A percentile compares a stretch with the other conserved stretches of the same genome.
phyloP scores from a whole-genome alignment of 768 basidiomycete genomes.

The Lentinula guzmanii region DNA sequence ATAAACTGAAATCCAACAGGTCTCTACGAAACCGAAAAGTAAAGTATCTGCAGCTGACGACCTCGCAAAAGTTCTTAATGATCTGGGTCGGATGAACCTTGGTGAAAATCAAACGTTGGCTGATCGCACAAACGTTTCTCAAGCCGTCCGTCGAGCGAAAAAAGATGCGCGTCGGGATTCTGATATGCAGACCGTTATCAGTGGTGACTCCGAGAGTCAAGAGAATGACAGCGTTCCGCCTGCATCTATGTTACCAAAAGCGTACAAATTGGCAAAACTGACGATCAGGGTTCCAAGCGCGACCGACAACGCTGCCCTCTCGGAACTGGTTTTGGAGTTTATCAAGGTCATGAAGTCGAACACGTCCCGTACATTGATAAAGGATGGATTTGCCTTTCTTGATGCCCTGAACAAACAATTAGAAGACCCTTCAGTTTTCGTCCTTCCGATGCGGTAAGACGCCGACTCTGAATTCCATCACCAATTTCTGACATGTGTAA shows the following conservation, averaged over 20 bases:
- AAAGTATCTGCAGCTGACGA: conserved; percentile 35
- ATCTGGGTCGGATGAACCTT: conserved; percentile 54
- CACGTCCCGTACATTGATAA: conserved; percentile 60
- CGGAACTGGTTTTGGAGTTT: conserved; percentile 53
- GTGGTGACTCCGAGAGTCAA: conserved; percentile 24
- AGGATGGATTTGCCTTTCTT: conserved; percentile 65
- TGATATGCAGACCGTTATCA: conserved; percentile 35
- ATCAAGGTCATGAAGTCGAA: conserved; percentile 56
- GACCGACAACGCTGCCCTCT: conserved; percentile 49
- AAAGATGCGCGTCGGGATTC: conserved; percentile 22
- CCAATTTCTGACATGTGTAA: neutral
- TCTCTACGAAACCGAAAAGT: conserved; percentile 25
- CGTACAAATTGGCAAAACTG: conserved; percentile 43
- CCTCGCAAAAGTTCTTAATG: conserved; percentile 52
- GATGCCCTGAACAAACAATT: conserved; percentile 68
- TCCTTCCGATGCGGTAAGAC: conserved; percentile 48
- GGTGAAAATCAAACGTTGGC: conserved; percentile 43
- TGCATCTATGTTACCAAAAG: conserved; percentile 40
- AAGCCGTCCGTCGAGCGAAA: conserved; percentile 28
- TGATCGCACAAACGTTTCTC: conserved; percentile 42
- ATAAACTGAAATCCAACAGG: conserved; percentile 9
- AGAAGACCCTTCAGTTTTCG: conserved; percentile 57
- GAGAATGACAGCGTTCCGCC: conserved; percentile 15
- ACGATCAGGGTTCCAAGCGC: conserved; percentile 36
- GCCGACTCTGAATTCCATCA: conserved; percentile 3